Conservation (phyloP, 352 stramenopile genomes). For the Globisporangium acanthophoron region DNA sequence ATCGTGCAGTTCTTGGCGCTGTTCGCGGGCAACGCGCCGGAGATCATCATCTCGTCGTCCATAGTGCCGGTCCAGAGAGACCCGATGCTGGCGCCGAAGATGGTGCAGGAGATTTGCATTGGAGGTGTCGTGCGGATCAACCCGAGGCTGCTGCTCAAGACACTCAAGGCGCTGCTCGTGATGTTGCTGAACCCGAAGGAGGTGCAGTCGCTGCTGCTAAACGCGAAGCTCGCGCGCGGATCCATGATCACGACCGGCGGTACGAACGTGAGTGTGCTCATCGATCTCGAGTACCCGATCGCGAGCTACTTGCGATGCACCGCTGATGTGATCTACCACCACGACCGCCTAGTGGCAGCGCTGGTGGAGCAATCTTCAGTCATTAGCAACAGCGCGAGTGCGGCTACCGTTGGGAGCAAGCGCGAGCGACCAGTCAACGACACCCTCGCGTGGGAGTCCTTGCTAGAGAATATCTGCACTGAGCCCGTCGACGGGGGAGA, state of each 20-base stretch:
- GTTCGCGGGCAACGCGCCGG: conserved; percentile 39
- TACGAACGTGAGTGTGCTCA: conserved; percentile 2
- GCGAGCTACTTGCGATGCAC: conserved; percentile 39
- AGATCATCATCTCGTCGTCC: conserved; percentile 11
- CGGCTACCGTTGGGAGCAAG: conserved; percentile 4
- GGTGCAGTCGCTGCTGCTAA: conserved; percentile 33
- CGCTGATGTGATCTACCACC: conserved; percentile 50
- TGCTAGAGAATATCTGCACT: conserved; percentile 34
- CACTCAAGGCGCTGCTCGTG: conserved; percentile 33
- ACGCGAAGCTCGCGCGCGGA: conserved; percentile 22
- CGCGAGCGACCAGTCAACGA: conserved; percentile 14
- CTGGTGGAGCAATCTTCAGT: conserved; percentile 5
- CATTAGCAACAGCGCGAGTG: not conserved
- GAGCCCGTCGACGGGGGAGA: not conserved
- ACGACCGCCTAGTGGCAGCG: conserved; percentile 40
- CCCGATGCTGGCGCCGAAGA: not conserved
- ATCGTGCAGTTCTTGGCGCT: conserved; percentile 52
- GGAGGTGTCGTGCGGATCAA: conserved; percentile 22
- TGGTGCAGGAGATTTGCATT: not conserved
- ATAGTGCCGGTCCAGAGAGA: not conserved
- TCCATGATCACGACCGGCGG: not conserved
- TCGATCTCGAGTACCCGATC: conserved; percentile 39
- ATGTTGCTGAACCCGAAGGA: conserved; percentile 41
- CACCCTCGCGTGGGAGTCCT: conserved; percentile 36
- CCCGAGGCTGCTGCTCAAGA: conserved; percentile 25